A percentile compares a stretch with the other conserved stretches of the same genome.
Evolutionary conservation across 495 filamentous ascomycete species (phyloP).

Genomic region (Neurospora sp.): DNA sequence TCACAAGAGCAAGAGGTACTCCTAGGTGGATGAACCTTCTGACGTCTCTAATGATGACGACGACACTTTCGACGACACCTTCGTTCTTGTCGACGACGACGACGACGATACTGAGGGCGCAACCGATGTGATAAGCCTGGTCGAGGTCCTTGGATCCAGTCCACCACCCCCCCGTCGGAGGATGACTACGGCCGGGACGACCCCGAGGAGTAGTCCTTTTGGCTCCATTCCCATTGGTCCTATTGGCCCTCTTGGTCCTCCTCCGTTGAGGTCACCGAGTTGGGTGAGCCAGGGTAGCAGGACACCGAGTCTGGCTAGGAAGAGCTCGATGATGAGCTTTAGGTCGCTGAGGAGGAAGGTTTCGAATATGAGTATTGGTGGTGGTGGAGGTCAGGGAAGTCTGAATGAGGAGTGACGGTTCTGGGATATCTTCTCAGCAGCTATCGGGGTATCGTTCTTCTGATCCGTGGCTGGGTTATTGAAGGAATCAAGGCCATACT

Average conservation of each 20-base stretch:
- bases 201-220: not conserved
- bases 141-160: not conserved
- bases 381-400: not conserved
- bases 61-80: not conserved
- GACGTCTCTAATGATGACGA: not conserved
- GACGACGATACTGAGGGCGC: not conserved
- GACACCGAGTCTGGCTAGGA: not conserved
- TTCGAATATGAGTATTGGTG: not conserved
- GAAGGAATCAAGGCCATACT: not conserved
- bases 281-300: not conserved
- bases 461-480: not conserved
- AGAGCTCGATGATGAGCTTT: not conserved
- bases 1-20: not conserved
- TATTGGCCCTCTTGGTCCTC: not conserved
- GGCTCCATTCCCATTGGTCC: not conserved
- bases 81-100: not conserved
- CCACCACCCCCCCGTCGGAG: not conserved
- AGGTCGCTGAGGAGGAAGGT: not conserved
- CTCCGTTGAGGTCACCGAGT: not conserved
- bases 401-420: not conserved
- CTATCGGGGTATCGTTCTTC: not conserved
- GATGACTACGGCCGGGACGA: not conserved
- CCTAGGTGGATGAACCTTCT: not conserved
- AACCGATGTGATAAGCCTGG: not conserved
- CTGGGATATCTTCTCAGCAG: not conserved